phyloP scores from a whole-genome alignment of 2,329 filamentous ascomycete genomes.

The Apiospora arundinis region DNA sequence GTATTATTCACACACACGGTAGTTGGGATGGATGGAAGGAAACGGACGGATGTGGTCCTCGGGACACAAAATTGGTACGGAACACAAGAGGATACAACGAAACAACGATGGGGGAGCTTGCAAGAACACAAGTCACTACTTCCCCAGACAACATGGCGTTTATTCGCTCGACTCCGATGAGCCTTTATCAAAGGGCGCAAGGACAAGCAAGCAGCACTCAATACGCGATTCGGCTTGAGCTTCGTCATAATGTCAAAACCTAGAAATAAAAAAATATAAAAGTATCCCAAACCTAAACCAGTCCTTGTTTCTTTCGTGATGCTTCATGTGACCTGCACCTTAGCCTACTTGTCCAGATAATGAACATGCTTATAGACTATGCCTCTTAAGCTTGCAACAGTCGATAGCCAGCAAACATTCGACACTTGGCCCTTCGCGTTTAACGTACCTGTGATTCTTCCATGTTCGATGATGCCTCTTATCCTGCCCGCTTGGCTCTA shows the following conservation, averaged over 20 bases:
- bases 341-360: not conserved
- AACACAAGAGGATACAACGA: slow-evolving; percentile 11
- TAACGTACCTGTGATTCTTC: too few relatives aligned
- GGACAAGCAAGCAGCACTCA: not conserved
- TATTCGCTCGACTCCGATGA: not conserved
- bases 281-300: not conserved
- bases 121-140: not conserved
- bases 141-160: not conserved
- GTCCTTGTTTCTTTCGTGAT: not conserved
- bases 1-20: not conserved
- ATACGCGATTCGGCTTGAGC: too few relatives aligned
- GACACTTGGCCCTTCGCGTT: too few relatives aligned
- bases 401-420: too few relatives aligned
- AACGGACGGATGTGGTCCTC: not conserved
- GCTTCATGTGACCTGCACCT: not conserved
- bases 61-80: slow-evolving; percentile 12
- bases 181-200: not conserved
- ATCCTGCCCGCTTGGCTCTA: too few relatives aligned
- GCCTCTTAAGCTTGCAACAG: not conserved
- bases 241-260: not conserved
- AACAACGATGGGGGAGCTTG: not conserved
- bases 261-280: slow-evolving; percentile 11
- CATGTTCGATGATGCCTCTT: too few relatives aligned
- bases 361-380: not conserved
- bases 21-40: not conserved